Evolutionary conservation across 345 rosid genomes (phyloP).

Genomic region (Eucalyptus sideroxylon): DNA sequence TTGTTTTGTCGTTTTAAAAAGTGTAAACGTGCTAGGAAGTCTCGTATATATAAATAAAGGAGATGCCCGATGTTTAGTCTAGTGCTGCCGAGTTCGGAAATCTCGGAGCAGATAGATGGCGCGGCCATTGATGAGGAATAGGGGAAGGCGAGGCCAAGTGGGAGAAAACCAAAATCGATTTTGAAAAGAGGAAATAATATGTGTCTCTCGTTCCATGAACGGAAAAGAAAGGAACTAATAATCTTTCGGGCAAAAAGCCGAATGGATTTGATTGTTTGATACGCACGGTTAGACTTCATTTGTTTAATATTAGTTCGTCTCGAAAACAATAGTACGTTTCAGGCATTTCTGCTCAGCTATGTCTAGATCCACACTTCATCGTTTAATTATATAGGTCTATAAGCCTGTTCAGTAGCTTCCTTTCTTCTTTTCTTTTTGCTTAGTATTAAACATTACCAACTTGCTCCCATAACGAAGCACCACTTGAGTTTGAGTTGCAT

Average conservation of each 20-base stretch:
- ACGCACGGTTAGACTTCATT: neutral
- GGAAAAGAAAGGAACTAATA: neutral
- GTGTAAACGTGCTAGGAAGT: neutral
- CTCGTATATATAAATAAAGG: neutral
- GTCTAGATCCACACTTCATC: neutral
- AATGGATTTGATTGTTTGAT: neutral
- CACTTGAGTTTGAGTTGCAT: neutral
- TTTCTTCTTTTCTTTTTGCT: neutral
- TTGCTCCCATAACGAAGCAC: no score
- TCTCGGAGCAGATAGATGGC: neutral
- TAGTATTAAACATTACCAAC: no score
- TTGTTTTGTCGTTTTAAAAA: fast-evolving
- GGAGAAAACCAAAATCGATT: neutral
- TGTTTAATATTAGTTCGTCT: neutral
- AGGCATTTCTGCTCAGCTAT: neutral
- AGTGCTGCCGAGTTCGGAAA: neutral
- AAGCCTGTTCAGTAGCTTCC: neutral
- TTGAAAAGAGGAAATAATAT: neutral
- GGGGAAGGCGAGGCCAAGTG: neutral
- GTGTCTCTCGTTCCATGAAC: neutral
- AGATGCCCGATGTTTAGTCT: neutral
- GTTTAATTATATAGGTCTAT: neutral
- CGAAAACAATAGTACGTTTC: neutral
- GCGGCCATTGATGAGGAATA: neutral
- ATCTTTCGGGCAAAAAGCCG: neutral